A percentile compares a stretch with the other conserved stretches of the same genome.
phyloP scores from a whole-genome alignment of 2,329 filamentous ascomycete genomes.

The Aureobasidium sp. region DNA sequence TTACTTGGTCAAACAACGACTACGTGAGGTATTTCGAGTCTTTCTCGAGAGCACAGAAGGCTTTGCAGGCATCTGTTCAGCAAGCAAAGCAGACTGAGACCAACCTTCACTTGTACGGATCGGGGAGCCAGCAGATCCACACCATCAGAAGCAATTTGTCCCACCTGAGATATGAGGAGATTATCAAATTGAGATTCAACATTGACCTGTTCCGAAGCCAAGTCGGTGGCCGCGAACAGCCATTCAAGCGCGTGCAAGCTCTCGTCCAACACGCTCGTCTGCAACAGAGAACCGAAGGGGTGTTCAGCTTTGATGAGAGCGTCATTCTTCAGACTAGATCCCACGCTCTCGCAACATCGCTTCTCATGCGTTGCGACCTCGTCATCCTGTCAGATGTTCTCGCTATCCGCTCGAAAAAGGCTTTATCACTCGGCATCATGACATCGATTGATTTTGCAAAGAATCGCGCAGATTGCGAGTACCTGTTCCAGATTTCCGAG shows the following conservation, averaged over 20 bases:
- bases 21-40: conserved; percentile 17
- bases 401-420: conserved; percentile 17
- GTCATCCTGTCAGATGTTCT: conserved; percentile 42
- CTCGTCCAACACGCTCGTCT: conserved; percentile 38
- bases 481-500: conserved; percentile 36
- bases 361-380: conserved; percentile 46
- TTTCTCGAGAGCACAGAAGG: neutral
- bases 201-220: conserved; percentile 25
- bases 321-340: conserved; percentile 27
- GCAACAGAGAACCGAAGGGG: conserved; percentile 22
- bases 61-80: neutral
- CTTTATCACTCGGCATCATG: conserved; percentile 4
- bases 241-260: conserved; percentile 42
- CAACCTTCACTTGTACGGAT: neutral
- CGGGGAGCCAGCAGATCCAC: neutral
- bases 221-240: conserved; percentile 43
- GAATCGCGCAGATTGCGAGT: conserved; percentile 35
- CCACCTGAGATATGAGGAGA: neutral
- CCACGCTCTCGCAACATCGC: conserved; percentile 36
- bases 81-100: neutral
- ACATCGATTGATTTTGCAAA: conserved; percentile 28
- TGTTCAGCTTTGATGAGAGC: conserved; percentile 27
- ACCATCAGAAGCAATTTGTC: neutral
- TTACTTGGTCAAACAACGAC: conserved; percentile 43
- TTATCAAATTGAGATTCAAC: neutral